Conservation (phyloP, 352 stramenopile genomes). For the Globisporangium spiculum region DNA sequence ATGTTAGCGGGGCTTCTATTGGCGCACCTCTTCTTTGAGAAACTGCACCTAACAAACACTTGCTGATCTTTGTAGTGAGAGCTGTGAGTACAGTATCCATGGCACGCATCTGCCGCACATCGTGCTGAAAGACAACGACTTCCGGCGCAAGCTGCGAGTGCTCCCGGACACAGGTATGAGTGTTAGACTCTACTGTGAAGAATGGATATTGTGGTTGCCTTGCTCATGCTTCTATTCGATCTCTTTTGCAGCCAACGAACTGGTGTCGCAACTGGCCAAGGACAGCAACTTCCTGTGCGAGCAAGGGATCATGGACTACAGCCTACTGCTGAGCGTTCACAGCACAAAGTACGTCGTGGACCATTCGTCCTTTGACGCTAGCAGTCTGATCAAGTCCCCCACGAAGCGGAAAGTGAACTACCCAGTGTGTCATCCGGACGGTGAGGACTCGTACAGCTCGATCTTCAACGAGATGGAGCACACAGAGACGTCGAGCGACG, state of each 20-base stretch:
- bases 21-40: background rate
- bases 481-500: constrained; percentile 41
- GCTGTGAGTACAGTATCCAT: constrained; percentile 77
- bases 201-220: background rate
- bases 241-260: constrained; percentile 33
- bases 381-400: constrained; percentile 37
- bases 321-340: constrained; percentile 80
- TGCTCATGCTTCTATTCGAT: constrained; percentile 12
- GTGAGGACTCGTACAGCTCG: constrained; percentile 41
- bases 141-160: constrained; percentile 79
- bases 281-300: constrained; percentile 74
- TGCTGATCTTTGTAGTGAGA: constrained; percentile 31
- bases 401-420: constrained; percentile 76
- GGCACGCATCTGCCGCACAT: constrained; percentile 73
- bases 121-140: constrained; percentile 87
- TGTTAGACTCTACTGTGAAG: background rate
- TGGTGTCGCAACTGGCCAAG: constrained; percentile 61
- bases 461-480: constrained; percentile 32
- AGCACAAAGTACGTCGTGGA: constrained; percentile 85
- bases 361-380: constrained; percentile 38
- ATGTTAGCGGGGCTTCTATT: constrained; percentile 15
- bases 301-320: constrained; percentile 90
- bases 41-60: background rate
- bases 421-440: constrained; percentile 62
- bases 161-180: constrained; percentile 44